phyloP scores from a whole-genome alignment of 1,139 yeast species.

The Pneumocystis jirovecii region DNA sequence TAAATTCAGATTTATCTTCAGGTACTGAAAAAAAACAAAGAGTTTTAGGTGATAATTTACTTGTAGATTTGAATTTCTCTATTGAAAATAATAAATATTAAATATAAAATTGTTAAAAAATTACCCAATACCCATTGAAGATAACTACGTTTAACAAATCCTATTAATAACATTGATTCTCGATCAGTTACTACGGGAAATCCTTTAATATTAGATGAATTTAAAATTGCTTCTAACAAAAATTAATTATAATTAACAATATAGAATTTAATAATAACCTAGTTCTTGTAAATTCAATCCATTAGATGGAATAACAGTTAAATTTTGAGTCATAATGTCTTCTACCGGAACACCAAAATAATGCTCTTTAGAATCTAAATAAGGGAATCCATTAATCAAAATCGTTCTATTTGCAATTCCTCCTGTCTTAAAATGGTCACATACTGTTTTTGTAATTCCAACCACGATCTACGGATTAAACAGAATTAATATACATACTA shows the following conservation, averaged over 20 bases:
- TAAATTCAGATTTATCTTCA: constrained; percentile 8
- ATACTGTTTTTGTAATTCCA: constrained; percentile 68
- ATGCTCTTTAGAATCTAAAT: constrained; percentile 57
- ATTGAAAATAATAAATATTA: constrained; percentile 9
- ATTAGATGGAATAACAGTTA: constrained; percentile 36
- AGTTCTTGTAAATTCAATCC: constrained; percentile 25
- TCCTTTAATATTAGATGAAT: constrained; percentile 33
- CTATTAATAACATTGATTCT: constrained; percentile 15
- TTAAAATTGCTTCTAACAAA: constrained; percentile 22
- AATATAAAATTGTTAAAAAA: background rate
- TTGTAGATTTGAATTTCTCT: constrained; percentile 15
- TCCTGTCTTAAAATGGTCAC: constrained; percentile 59
- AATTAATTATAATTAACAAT: background rate
- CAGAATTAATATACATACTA: background rate
- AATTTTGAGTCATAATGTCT: constrained; percentile 49
- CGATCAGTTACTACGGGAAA: constrained; percentile 37
- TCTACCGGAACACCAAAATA: constrained; percentile 40
- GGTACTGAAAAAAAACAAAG: constrained; percentile 17
- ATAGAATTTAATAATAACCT: background rate
- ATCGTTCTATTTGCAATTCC: constrained; percentile 97
- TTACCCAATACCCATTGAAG: constrained; percentile 18
- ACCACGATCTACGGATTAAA: constrained; percentile 42
- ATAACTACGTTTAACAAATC: constrained; percentile 24
- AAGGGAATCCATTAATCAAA: constrained; percentile 73
- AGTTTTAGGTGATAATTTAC: constrained; percentile 10